Base-by-base conservation (phyloP, 257 asterid genomes). In the Striga asiatica region DNA sequence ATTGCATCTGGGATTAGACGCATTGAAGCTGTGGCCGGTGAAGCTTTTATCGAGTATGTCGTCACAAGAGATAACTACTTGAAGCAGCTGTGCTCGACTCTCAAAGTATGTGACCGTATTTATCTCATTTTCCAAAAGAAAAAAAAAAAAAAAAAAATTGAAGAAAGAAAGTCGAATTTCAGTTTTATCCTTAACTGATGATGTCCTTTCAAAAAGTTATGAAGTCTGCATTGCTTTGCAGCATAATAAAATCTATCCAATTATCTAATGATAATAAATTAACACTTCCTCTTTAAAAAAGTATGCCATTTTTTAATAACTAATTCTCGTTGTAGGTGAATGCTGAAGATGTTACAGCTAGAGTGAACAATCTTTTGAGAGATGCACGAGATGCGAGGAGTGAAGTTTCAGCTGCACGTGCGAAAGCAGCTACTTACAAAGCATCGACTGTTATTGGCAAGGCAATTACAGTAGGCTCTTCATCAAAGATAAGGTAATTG, bases 1-100 rank as follows among this genome's bases (percentile, higher is more conserved):
- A 65, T 89, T 14, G 95, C 96, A 25, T 83, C 95, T 29, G 98
- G 98, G 47, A 60, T 81, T 62, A 76, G 94, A 66, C 96, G 96
- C 19, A 83, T 89, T 63, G 98, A 89, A 74, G 96, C 95, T 13
- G 98, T 86, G 46, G 96, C 98, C 2, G 98, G 96, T 7, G 98
- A 86, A 12, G 83, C 98, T 48, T 89, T 89, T 68, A 78, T 89
- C 2, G 96, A 86, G 65, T 81, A 86, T 69, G 89, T 89, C 64
- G 65, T 71, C 65, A 64, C 86, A 55, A 79, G 98, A 67, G 98
- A 89, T 66, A 86, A 83, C 76, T 76, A 83, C 72, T 68, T 86
- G 96, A 89, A 78, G 81, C 93, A 86, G 76, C 82, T 89, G 8
- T 86, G 98, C 74, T 76, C 98, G 63, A 73, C 84, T 60, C 95